phyloP scores from a whole-genome alignment of 1,284 basidiomycete species.

The Butyriboletus appendiculatus region DNA sequence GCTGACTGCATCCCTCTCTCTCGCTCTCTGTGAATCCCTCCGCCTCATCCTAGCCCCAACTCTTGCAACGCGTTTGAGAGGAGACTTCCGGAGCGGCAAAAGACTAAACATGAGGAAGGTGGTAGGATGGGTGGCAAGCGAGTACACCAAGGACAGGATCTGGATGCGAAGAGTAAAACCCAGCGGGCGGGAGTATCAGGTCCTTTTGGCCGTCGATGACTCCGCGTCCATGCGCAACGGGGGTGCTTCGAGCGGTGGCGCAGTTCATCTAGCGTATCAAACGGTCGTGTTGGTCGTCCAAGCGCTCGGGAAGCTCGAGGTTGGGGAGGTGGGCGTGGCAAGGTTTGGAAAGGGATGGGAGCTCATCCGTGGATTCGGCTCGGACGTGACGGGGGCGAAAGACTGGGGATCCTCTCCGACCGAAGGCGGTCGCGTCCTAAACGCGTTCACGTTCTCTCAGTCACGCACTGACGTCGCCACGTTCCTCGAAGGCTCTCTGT shows the following conservation, averaged over 20 bases:
- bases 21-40: slow-evolving; percentile 93
- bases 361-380: slow-evolving; percentile 84
- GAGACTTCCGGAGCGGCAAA: slow-evolving; percentile 98
- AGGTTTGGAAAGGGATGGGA: slow-evolving; percentile 91
- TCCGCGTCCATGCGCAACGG: slow-evolving; percentile 97
- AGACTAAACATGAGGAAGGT: slow-evolving; percentile 99
- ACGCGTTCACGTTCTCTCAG: slow-evolving; percentile 89
- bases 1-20: slow-evolving; percentile 90
- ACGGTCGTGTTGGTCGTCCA: slow-evolving; percentile 92
- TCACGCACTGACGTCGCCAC: slow-evolving; percentile 88
- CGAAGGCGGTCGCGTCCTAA: slow-evolving; percentile 57
- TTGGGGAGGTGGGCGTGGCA: slow-evolving; percentile 91
- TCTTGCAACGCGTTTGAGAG: slow-evolving; percentile 90
- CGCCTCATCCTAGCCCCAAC: slow-evolving; percentile 97
- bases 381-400: slow-evolving; percentile 46
- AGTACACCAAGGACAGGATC: slow-evolving; percentile 99
- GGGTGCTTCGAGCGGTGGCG: slow-evolving; percentile 82
- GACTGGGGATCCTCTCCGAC: slow-evolving; percentile 33
- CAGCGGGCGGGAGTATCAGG: slow-evolving; percentile 94
- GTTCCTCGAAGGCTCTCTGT: slow-evolving; percentile 83
- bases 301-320: slow-evolving; percentile 90
- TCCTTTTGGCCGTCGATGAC: slow-evolving; percentile 94
- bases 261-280: slow-evolving; percentile 93
- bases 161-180: slow-evolving; percentile 96
- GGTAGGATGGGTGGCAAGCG: slow-evolving; percentile 97